These are phyloP conservation scores for Cercospora nicotianae DNA, from an alignment of 2,329 filamentous ascomycete genomes.

Conservation along the genomic window DNA sequence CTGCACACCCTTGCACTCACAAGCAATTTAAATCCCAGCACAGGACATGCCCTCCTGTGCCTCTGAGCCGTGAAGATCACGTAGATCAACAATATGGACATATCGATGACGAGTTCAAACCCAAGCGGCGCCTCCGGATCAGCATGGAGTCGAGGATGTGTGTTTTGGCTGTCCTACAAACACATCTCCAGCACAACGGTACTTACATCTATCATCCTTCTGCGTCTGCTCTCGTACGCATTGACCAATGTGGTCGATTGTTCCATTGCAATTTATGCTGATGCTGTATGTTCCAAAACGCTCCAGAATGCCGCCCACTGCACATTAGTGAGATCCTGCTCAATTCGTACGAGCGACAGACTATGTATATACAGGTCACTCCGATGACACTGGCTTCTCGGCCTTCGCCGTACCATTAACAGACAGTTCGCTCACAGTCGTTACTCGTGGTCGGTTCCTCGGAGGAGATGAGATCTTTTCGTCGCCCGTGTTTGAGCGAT, in stretches of 20 bases:
- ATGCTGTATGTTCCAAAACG: not conserved
- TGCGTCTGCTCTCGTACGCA: not conserved
- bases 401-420: conserved; percentile 58
- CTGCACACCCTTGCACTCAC: not conserved
- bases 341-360: not conserved
- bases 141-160: not conserved
- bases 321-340: not conserved
- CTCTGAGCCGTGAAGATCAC: not conserved
- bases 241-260: not conserved
- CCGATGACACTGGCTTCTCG: conserved; percentile 73
- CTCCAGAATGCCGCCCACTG: not conserved
- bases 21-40: conserved; percentile 2
- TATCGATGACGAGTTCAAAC: not conserved
- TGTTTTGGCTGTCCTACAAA: not conserved
- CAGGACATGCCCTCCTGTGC: not conserved
- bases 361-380: not conserved
- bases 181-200: not conserved
- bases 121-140: not conserved
- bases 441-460: not conserved
- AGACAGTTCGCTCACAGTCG: not conserved
- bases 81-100: not conserved
- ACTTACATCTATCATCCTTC: not conserved
- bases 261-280: not conserved
- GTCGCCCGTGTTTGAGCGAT: conserved; percentile 10
- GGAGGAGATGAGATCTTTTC: conserved; percentile 6